phyloP scores from a whole-genome alignment of 441 rosid species.

The Syzygium malaccense region DNA sequence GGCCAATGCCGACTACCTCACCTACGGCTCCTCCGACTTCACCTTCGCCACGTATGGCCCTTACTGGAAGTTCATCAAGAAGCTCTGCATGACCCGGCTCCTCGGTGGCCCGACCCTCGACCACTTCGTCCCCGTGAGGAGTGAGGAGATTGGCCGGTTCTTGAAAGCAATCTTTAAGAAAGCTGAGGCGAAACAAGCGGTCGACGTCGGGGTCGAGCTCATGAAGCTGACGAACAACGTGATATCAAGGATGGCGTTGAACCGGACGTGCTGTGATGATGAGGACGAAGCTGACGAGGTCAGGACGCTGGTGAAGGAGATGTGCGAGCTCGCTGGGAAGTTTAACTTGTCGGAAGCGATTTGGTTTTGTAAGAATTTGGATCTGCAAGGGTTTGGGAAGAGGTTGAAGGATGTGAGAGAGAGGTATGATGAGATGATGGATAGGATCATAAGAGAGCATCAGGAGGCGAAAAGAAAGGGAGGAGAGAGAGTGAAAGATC shows the following conservation, averaged over 20 bases:
- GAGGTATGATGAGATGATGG: conserved; percentile 28
- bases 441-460: conserved; percentile 33
- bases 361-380: conserved; percentile 40
- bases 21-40: conserved; percentile 40
- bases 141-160: conserved; percentile 19
- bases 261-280: conserved; percentile 17
- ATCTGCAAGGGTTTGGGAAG: conserved; percentile 37
- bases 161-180: conserved; percentile 10
- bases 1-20: conserved; percentile 27
- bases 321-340: conserved; percentile 26
- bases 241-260: conserved; percentile 34
- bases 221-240: conserved; percentile 24
- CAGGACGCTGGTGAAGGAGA: conserved; percentile 24
- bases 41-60: conserved; percentile 40
- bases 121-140: conserved; percentile 23
- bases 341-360: conserved; percentile 35
- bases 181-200: conserved; percentile 16
- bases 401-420: conserved; percentile 22
- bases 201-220: conserved; percentile 33
- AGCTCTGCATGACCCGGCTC: conserved; percentile 34
- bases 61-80: conserved; percentile 58
- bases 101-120: conserved; percentile 29
- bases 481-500: conserved; percentile 19
- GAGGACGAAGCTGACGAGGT: conserved; percentile 32
- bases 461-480: conserved; percentile 15